These are phyloP conservation scores for Chaetothyriales sp. DNA, from an alignment of 2,329 filamentous ascomycete species.

Conservation along the genomic window DNA sequence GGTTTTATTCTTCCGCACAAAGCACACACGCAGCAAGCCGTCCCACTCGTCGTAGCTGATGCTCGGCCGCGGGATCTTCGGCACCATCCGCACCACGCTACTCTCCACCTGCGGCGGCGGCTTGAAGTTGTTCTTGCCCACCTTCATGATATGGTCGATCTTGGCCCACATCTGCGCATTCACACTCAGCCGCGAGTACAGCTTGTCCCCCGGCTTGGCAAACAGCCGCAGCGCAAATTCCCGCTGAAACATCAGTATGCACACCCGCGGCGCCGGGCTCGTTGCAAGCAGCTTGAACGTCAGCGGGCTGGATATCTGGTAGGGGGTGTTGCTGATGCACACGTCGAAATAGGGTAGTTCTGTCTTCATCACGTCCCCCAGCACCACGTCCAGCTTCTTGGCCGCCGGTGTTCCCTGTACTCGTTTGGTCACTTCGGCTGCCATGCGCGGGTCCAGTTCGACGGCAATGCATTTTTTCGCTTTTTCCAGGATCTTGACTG, in stretches of 20 bases:
- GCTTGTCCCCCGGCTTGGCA: constrained; percentile 69
- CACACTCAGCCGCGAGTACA: constrained; percentile 81
- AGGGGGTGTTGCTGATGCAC: constrained; percentile 65
- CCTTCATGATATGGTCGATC: constrained; percentile 65
- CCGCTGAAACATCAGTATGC: constrained; percentile 90
- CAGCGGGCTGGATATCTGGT: constrained; percentile 75
- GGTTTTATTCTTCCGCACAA: constrained; percentile 82
- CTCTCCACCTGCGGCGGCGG: constrained; percentile 87
- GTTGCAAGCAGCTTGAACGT: constrained; percentile 81
- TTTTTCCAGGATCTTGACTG: constrained; percentile 73
- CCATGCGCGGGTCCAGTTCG: constrained; percentile 92
- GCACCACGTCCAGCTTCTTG: constrained; percentile 69
- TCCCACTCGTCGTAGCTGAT: constrained; percentile 95
- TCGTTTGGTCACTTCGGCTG: constrained; percentile 81
- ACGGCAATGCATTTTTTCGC: constrained; percentile 73
- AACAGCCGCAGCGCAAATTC: constrained; percentile 87
- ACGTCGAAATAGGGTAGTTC: constrained; percentile 66
- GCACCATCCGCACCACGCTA: constrained; percentile 77
- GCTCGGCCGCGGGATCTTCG: constrained; percentile 69
- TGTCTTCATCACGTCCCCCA: constrained; percentile 89
- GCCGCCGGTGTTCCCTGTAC: constrained; percentile 78
- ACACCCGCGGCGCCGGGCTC: constrained; percentile 63
- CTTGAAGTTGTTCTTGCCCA: constrained; percentile 91
- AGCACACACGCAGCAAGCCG: constrained; percentile 66
- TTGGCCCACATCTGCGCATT: constrained; percentile 88